phyloP scores from a whole-genome alignment of 2,329 filamentous ascomycete genomes.

The Botrytis elliptica region DNA sequence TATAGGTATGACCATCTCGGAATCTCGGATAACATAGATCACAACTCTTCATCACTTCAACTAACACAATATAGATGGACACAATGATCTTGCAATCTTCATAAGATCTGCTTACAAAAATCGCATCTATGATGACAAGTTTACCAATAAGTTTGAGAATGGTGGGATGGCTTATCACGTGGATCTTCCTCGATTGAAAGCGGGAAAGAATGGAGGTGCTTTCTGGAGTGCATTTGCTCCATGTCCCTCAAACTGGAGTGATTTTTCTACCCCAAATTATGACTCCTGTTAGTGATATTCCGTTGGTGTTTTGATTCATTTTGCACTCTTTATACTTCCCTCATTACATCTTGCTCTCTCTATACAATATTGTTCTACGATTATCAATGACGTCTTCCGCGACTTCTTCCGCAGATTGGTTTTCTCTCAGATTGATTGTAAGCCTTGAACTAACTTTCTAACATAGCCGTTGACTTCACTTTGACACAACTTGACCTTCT shows the following conservation, averaged over 20 bases:
- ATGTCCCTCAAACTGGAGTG: constrained; percentile 69
- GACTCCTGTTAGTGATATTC: constrained; percentile 53
- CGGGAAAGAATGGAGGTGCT: constrained; percentile 75
- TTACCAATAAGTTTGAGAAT: constrained; percentile 71
- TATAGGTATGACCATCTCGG: constrained; percentile 42
- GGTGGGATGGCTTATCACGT: constrained; percentile 70
- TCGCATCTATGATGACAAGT: constrained; percentile 72
- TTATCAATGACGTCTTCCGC: not conserved
- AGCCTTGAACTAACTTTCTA: not conserved
- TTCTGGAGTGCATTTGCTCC: constrained; percentile 88
- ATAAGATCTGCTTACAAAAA: constrained; percentile 69
- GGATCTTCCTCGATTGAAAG: constrained; percentile 71
- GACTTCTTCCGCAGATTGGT: not conserved
- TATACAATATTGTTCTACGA: not conserved
- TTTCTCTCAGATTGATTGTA: too few species aligned
- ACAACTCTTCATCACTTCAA: not conserved
- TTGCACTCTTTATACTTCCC: not conserved
- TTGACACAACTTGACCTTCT: constrained; percentile 75
- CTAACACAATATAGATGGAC: constrained; percentile 62
- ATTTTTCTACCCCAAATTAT: constrained; percentile 74
- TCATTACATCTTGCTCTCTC: not conserved
- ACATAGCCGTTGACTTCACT: constrained; percentile 61
- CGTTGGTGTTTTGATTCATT: not conserved
- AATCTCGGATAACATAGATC: not conserved
- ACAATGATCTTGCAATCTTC: constrained; percentile 80